Evolutionary conservation across 2,329 filamentous ascomycete species (phyloP).

Genomic region (Sclerotinia borealis): DNA sequence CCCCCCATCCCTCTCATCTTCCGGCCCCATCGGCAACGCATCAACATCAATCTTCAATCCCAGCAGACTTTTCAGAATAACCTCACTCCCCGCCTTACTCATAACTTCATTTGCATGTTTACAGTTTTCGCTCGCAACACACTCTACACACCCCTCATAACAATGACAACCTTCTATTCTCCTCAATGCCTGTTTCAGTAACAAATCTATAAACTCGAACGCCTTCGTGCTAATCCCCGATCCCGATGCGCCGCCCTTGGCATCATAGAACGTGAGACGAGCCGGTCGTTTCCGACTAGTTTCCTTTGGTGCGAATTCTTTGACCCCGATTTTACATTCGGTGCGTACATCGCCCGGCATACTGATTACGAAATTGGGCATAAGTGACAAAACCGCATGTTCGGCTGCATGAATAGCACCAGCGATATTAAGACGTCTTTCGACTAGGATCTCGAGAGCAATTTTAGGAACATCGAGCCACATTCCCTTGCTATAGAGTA

Average conservation of each 20-base stretch:
- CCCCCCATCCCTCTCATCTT: constrained; percentile 61
- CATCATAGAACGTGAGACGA: constrained; percentile 87
- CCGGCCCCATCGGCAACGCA: constrained; percentile 76
- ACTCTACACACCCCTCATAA: constrained; percentile 78
- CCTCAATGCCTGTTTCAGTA: constrained; percentile 69
- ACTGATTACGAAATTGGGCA: constrained; percentile 86
- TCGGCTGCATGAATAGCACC: constrained; percentile 92
- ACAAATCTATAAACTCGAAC: constrained; percentile 81
- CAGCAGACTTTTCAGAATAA: constrained; percentile 72
- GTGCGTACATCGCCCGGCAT: constrained; percentile 89
- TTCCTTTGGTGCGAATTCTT: constrained; percentile 73
- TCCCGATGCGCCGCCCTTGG: constrained; percentile 78
- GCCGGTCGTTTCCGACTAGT: constrained; percentile 76
- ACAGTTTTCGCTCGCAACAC: constrained; percentile 78
- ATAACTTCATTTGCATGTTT: constrained; percentile 85
- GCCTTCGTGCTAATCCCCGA: constrained; percentile 86
- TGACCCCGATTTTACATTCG: constrained; percentile 83
- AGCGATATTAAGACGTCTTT: constrained; percentile 69
- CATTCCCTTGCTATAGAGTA: constrained; percentile 80
- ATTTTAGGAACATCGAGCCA: constrained; percentile 85
- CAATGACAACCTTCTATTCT: constrained; percentile 74
- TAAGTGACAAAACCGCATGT: constrained; percentile 78
- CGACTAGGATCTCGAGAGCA: constrained; percentile 73
- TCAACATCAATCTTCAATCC: constrained; percentile 76
- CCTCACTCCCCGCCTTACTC: constrained; percentile 81